Conservation (phyloP, 2,329 filamentous ascomycete species). For the Mariannaea sp. region DNA sequence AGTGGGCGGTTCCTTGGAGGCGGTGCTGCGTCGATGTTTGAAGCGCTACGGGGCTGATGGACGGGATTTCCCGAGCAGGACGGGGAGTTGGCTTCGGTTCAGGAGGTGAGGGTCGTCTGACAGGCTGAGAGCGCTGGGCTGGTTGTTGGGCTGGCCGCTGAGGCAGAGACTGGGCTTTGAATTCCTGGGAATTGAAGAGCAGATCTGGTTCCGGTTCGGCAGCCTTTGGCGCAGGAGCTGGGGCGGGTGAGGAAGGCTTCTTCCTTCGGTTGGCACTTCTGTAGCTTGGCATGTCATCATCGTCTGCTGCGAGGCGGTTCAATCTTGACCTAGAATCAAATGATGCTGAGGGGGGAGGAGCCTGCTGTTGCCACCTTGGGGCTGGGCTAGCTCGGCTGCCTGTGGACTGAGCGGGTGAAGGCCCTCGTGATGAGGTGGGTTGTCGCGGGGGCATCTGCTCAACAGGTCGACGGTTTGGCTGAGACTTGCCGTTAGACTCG, state of each 20-base stretch:
- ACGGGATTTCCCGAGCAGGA: slow-evolving; percentile 65
- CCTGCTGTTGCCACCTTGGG: slow-evolving; percentile 64
- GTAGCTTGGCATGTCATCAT: slow-evolving; percentile 82
- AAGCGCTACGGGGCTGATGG: slow-evolving; percentile 70
- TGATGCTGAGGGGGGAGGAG: slow-evolving; percentile 43
- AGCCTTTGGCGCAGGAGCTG: slow-evolving; percentile 50
- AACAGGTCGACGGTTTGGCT: slow-evolving; percentile 35
- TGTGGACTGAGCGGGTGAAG: slow-evolving; percentile 54
- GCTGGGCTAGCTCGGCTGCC: slow-evolving; percentile 51
- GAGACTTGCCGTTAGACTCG: slow-evolving; percentile 63
- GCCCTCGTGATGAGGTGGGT: slow-evolving; percentile 51
- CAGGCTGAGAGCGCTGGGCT: slow-evolving; percentile 47
- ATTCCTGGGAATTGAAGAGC: slow-evolving; percentile 57
- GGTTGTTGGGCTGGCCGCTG: slow-evolving; percentile 48
- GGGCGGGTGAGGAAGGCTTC: slow-evolving; percentile 55
- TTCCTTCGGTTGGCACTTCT: slow-evolving; percentile 84
- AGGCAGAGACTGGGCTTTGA: slow-evolving; percentile 44
- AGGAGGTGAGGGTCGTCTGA: slow-evolving; percentile 42
- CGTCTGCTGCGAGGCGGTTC: slow-evolving; percentile 74
- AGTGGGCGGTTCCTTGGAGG: slow-evolving; percentile 80
- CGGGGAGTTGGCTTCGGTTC: slow-evolving; percentile 50
- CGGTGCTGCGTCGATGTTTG: slow-evolving; percentile 79
- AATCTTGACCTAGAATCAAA: slow-evolving; percentile 58
- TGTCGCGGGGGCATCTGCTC: slow-evolving; percentile 39
- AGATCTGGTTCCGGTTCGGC: slow-evolving; percentile 62